These are phyloP conservation scores for Martensiomyces pterosporus DNA, from an alignment of 192 early-diverging fungal species.

Conservation along the genomic window DNA sequence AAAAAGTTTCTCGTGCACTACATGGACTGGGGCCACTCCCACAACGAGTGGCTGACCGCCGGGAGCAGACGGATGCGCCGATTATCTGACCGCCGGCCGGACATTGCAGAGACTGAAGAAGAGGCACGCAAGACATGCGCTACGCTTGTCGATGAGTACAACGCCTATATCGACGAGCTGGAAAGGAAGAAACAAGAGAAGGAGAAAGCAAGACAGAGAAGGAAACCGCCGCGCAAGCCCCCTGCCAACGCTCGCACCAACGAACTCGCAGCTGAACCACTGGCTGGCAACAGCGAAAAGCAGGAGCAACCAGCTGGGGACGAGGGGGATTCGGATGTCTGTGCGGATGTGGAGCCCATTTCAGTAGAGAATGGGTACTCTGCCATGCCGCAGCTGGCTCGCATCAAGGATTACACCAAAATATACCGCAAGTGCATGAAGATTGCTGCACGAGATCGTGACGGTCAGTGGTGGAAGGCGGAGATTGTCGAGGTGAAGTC, in stretches of 20 bases:
- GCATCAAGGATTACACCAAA: conserved; percentile 46
- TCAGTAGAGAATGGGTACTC: conserved; percentile 31
- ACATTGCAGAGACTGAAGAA: conserved; percentile 25
- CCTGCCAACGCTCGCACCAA: conserved; percentile 10
- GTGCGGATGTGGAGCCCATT: conserved; percentile 29
- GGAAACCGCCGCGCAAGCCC: conserved; percentile 3
- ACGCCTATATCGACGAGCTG: conserved; percentile 25
- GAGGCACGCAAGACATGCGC: conserved; percentile 35
- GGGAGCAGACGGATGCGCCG: conserved; percentile 42
- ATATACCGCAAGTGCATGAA: conserved; percentile 38
- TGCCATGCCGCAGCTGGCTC: conserved; percentile 36
- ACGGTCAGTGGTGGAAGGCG: conserved; percentile 58
- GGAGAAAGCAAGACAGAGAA: conserved; percentile 4
- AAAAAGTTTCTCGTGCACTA: conserved; percentile 44
- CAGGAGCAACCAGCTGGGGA: too few relatives aligned
- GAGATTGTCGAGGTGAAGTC: conserved; percentile 56
- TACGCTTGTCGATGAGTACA: conserved; percentile 38
- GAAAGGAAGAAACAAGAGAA: conserved; percentile 19
- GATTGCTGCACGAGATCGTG: conserved; percentile 57
- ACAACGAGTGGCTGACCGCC: conserved; percentile 47
- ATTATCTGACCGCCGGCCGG: background rate
- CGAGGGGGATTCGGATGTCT: conserved; percentile 14
- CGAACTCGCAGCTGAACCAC: background rate
- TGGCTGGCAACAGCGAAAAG: too few relatives aligned
- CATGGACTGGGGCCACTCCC: conserved; percentile 35